Percentiles rank a stretch among this genome's conserved stretches.
phyloP scores from a whole-genome alignment of 148 eudicot genomes.

The Heliamphora exappendiculata region DNA sequence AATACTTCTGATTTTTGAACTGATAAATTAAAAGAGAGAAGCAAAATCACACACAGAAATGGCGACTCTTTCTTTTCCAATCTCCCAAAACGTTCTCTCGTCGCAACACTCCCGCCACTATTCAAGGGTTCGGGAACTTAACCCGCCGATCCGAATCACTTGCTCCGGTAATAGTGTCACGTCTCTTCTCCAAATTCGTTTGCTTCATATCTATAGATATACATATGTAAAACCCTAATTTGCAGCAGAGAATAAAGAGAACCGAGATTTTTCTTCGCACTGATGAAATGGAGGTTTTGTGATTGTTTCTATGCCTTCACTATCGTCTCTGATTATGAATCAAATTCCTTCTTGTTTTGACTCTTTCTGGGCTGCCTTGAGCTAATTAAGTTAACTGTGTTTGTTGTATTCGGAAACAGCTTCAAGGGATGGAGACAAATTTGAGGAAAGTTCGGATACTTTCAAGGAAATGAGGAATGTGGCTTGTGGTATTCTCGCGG shows the following conservation, averaged over 20 bases:
- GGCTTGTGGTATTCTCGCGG: slow-evolving; percentile 74
- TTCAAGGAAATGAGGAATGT: slow-evolving; percentile 55
- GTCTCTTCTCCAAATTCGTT: not conserved
- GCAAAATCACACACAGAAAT: slow-evolving; percentile 12
- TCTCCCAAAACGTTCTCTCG: slow-evolving; percentile 24
- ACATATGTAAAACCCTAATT: too few relatives aligned
- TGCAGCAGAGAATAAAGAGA: not conserved
- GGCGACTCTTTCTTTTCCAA: slow-evolving; percentile 36
- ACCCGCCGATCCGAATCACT: slow-evolving; percentile 22
- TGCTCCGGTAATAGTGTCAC: slow-evolving; percentile 45
- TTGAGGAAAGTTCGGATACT: slow-evolving; percentile 24
- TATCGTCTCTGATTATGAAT: not conserved
- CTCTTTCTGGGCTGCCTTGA: not conserved
- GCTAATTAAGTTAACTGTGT: slow-evolving; percentile 1
- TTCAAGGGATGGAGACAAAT: slow-evolving; percentile 28
- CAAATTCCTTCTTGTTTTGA: not conserved
- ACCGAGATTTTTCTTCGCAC: not conserved
- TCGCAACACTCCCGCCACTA: slow-evolving; percentile 11
- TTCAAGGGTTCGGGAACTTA: slow-evolving; percentile 19
- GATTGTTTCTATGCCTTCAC: not conserved
- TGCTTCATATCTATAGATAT: not conserved
- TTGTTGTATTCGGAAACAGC: slow-evolving; percentile 24
- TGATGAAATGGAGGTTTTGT: not conserved
- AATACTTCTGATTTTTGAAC: not conserved
- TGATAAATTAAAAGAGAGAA: not conserved